phyloP scores from a whole-genome alignment of 441 rosid genomes.

The Jatropha podagrica region DNA sequence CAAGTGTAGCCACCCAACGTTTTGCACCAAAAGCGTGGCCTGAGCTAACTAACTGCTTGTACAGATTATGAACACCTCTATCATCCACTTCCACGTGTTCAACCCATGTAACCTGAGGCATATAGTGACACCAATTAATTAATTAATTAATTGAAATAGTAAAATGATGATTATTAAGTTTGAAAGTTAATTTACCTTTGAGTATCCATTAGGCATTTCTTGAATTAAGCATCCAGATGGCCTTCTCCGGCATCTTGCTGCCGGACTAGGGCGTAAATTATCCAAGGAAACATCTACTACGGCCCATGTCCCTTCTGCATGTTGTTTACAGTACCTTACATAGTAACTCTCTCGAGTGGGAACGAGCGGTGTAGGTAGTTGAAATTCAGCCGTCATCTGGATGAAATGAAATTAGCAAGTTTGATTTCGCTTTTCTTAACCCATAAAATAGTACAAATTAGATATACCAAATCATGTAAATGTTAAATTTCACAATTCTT shows the following conservation, averaged over 20 bases:
- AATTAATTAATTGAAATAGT: neutral
- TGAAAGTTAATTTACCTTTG: conserved; percentile 44
- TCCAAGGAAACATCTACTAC: conserved; percentile 95
- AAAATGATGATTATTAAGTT: neutral
- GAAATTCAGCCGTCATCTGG: conserved; percentile 83
- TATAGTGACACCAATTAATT: neutral
- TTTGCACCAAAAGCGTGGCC: conserved; percentile 85
- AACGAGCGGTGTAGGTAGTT: conserved; percentile 74
- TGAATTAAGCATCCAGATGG: conserved; percentile 92
- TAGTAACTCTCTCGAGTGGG: conserved; percentile 71
- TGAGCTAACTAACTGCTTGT: conserved; percentile 53
- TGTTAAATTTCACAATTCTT: too few species aligned
- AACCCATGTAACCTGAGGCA: conserved; percentile 76
- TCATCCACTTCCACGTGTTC: conserved; percentile 90
- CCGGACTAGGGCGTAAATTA: conserved; percentile 57
- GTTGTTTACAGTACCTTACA: conserved; percentile 73
- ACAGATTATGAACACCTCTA: conserved; percentile 53
- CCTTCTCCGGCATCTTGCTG: conserved; percentile 54
- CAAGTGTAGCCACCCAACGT: conserved; percentile 80
- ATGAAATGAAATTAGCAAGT: neutral
- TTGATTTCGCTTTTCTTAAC: neutral
- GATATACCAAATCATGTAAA: too few species aligned
- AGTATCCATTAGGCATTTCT: conserved; percentile 72
- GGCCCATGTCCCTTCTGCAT: conserved; percentile 77
- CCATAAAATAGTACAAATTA: too few species aligned